phyloP scores from a whole-genome alignment of 23 red algal genomes.

The Rhodosorus marinus region DNA sequence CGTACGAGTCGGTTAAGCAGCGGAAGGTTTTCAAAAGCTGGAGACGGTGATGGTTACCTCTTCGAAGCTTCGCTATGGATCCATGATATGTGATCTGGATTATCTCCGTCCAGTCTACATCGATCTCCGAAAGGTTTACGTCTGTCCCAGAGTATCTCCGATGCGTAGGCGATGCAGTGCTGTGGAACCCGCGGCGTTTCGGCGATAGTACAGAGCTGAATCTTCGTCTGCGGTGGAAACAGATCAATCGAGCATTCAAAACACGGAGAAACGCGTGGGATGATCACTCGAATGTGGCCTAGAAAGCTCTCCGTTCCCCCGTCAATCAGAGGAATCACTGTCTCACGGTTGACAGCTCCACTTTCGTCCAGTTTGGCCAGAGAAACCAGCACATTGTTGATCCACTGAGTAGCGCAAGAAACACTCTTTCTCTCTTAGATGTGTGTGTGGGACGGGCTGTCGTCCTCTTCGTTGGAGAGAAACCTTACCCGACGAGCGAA shows the following conservation, averaged over 20 bases:
- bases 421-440: no score
- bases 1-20: no score
- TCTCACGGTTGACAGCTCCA: slow-evolving; percentile 18
- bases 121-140: slow-evolving; percentile 26
- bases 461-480: no score
- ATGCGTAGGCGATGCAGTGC: slow-evolving; percentile 91
- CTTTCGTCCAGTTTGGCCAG: slow-evolving; percentile 26
- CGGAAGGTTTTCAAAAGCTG: no score
- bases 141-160: slow-evolving; percentile 54
- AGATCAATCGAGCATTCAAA: slow-evolving; percentile 78
- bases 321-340: slow-evolving; percentile 69
- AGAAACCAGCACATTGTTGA: slow-evolving; percentile 48
- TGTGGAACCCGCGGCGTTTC: slow-evolving; percentile 78
- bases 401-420: no score
- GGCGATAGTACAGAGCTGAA: slow-evolving; percentile 77
- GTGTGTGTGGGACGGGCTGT: no score
- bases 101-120: slow-evolving; percentile 44
- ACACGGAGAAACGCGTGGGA: slow-evolving; percentile 52
- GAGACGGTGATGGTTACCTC: no score
- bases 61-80: no score
- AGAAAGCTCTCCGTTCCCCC: slow-evolving; percentile 84
- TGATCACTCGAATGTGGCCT: slow-evolving; percentile 75
- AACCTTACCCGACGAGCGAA: slow-evolving; percentile 85
- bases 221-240: slow-evolving; percentile 34
- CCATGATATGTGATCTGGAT: slow-evolving; percentile 77